Percentiles rank a stretch among this genome's conserved stretches.
Conservation (phyloP, 2,329 filamentous ascomycete species). For the Intubia oerlemansii region DNA sequence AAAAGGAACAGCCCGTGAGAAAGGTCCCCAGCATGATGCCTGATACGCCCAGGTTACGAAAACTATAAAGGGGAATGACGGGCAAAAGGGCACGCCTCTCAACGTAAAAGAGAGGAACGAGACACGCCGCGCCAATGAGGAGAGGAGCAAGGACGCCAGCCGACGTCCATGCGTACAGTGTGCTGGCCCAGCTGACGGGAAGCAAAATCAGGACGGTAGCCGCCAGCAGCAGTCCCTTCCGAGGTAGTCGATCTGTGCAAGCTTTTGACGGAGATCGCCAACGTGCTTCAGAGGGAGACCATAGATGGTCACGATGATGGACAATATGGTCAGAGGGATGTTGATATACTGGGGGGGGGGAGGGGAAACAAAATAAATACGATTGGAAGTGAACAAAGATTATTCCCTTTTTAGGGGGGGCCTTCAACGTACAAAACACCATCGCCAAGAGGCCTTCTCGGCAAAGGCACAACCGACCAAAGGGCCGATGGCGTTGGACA, state of each 20-base stretch:
- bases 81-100: conserved; percentile 1
- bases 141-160: too few relatives aligned
- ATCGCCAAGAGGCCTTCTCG: conserved; percentile 1
- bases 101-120: conserved; percentile 4
- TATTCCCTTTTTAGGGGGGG: too few relatives aligned
- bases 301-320: conserved; percentile 5
- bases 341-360: conserved; percentile 7
- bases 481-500: conserved; percentile 5
- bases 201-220: too few relatives aligned
- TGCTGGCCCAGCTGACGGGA: too few relatives aligned
- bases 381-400: too few relatives aligned
- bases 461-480: conserved; percentile 4
- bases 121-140: conserved; percentile 1
- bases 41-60: conserved; percentile 3
- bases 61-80: conserved; percentile 5
- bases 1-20: conserved; percentile 7
- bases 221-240: too few relatives aligned
- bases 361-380: too few relatives aligned
- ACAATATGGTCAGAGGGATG: conserved; percentile 4
- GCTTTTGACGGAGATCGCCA: conserved; percentile 4
- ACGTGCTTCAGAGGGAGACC: conserved; percentile 6
- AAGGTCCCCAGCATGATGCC: conserved; percentile 4
- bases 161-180: too few relatives aligned
- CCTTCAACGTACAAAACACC: not conserved
- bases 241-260: too few relatives aligned